Evolutionary conservation across 108 stramenopile genomes (phyloP).

Genomic region (Fragilariopsis cylindrus): DNA sequence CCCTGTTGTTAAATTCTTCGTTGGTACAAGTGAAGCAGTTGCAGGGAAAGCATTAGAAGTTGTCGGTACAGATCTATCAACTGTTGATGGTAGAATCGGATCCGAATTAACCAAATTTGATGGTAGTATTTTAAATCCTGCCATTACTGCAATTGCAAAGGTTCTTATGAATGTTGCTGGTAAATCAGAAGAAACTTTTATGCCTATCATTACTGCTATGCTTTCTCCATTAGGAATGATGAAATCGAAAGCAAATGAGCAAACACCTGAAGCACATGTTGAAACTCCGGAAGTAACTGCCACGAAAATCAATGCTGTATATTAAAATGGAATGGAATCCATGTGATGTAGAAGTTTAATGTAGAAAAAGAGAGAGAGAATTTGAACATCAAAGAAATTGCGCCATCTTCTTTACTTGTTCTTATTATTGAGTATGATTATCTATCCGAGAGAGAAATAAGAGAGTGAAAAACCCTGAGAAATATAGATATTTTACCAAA

Average conservation of each 20-base stretch:
- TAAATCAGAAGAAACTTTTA: conserved; percentile 62
- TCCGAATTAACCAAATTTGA: conserved; percentile 59
- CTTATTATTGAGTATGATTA: no score
- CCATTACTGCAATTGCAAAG: conserved; percentile 50
- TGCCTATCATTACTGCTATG: conserved; percentile 42
- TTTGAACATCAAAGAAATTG: no score
- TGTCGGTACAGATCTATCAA: conserved; percentile 46
- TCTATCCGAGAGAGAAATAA: no score
- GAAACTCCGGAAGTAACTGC: conserved; percentile 21
- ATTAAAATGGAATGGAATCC: no score
- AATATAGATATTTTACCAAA: no score
- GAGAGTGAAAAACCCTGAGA: no score
- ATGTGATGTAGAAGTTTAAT: no score
- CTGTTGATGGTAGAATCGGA: conserved; percentile 50
- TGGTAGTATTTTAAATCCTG: conserved; percentile 60
- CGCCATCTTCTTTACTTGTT: no score
- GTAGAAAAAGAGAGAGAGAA: no score
- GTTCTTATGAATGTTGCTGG: conserved; percentile 45
- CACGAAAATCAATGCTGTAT: no score
- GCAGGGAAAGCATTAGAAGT: conserved; percentile 59
- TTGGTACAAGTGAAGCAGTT: conserved; percentile 66
- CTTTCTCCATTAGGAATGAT: conserved; percentile 35
- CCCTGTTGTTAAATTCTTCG: conserved; percentile 47
- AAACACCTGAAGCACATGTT: conserved; percentile 8
- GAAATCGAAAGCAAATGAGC: conserved; percentile 16